Percentiles rank a stretch among this genome's conserved stretches.
Evolutionary conservation across 345 rosid genomes (phyloP).

Genomic region (Salix dunnii): DNA sequence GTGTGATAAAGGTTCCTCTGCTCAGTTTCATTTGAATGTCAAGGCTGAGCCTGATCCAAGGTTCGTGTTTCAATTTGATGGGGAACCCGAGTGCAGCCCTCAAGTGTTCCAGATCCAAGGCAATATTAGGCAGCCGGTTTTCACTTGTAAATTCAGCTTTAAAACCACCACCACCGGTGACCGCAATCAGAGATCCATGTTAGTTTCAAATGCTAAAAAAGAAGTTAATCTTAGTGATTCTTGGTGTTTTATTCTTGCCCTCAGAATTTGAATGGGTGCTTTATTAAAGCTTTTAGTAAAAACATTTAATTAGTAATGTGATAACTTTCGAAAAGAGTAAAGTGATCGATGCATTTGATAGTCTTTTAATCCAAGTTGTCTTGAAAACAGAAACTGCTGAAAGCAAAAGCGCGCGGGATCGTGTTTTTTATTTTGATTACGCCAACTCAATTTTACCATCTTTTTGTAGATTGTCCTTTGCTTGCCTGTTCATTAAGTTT

Average conservation of each 20-base stretch:
- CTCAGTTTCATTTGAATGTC: conserved; percentile 69
- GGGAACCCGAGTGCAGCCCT: conserved; percentile 95
- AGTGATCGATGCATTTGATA: conserved; percentile 1
- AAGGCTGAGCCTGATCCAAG: conserved; percentile 91
- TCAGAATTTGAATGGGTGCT: too few species aligned
- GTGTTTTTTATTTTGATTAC: background rate
- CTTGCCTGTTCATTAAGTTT: conserved; percentile 10
- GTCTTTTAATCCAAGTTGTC: conserved; percentile 7
- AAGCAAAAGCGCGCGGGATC: background rate
- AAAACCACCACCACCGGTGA: conserved; percentile 62
- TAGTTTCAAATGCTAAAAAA: background rate
- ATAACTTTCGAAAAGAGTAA: conserved; percentile 6
- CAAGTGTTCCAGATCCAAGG: conserved; percentile 90
- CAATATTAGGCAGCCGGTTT: conserved; percentile 79
- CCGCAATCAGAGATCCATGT: conserved; percentile 73
- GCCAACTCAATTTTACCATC: too few species aligned
- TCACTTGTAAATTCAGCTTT: conserved; percentile 88
- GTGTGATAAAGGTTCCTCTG: conserved; percentile 38
- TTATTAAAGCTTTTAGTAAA: background rate
- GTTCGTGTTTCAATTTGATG: conserved; percentile 94
- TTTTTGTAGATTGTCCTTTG: background rate
- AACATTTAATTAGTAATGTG: background rate
- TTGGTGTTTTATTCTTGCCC: conserved; percentile 3
- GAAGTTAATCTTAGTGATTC: background rate
- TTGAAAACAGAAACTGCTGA: background rate